Percentiles rank a stretch among this genome's conserved stretches.
Conservation (phyloP, 345 rosid genomes). For the Eucalyptus curtisii region DNA sequence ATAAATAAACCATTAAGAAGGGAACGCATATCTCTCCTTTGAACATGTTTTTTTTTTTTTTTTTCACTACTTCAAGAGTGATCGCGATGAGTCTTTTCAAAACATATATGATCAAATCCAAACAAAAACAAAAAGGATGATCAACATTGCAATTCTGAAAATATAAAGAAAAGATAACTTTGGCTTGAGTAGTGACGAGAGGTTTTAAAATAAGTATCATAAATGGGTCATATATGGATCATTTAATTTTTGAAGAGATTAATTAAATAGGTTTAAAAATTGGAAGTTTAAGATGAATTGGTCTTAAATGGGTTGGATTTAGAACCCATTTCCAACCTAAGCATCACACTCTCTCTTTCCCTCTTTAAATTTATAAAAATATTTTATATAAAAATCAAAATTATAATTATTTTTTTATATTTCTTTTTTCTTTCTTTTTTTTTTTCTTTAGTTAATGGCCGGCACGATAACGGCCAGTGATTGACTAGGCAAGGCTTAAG, state of each 20-base stretch:
- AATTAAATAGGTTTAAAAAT: no score
- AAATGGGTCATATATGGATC: no score
- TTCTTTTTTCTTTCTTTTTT: no score
- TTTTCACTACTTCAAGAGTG: neutral
- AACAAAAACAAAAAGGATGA: neutral
- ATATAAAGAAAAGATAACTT: neutral
- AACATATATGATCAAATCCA: neutral
- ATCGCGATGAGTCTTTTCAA: neutral
- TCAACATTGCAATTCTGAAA: neutral
- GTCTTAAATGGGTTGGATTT: no score
- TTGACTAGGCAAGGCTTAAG: rapidly evolving
- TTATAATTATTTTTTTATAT: no score
- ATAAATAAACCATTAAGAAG: neutral
- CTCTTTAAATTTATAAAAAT: no score
- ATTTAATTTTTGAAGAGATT: no score
- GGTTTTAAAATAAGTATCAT: no score
- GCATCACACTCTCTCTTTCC: no score
- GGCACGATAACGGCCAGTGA: rapidly evolving
- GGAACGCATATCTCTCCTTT: neutral
- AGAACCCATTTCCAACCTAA: no score
- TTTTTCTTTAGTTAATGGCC: rapidly evolving
- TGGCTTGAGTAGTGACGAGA: neutral
- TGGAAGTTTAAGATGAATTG: no score
- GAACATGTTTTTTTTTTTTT: neutral
- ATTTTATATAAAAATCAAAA: no score